A percentile compares a stretch with the other conserved stretches of the same genome.
Evolutionary conservation across 2,329 filamentous ascomycete species (phyloP).

Genomic region (Curvularia lunata): DNA sequence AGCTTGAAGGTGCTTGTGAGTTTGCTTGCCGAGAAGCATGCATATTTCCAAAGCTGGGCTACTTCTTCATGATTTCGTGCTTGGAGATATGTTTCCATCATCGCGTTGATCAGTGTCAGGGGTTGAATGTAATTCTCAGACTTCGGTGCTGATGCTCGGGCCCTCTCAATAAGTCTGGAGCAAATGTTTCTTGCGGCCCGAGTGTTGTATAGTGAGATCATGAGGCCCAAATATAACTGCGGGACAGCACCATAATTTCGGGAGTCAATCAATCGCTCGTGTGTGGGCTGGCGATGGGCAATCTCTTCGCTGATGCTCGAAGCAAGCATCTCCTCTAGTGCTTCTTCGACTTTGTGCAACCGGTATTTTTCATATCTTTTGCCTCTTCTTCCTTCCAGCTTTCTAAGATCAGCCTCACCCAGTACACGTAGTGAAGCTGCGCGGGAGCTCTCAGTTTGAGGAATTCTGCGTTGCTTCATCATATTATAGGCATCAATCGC

Average conservation of each 20-base stretch:
- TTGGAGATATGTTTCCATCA: slow-evolving; percentile 71
- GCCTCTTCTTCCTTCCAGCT: slow-evolving; percentile 21
- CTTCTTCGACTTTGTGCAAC: slow-evolving; percentile 35
- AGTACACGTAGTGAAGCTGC: slow-evolving; percentile 45
- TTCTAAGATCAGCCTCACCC: slow-evolving; percentile 30
- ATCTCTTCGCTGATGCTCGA: slow-evolving; percentile 38
- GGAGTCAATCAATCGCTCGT: slow-evolving; percentile 28
- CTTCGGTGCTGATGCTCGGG: slow-evolving; percentile 24
- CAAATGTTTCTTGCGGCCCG: slow-evolving; percentile 54
- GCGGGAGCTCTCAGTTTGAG: slow-evolving; percentile 53
- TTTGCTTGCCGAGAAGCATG: slow-evolving; percentile 60
- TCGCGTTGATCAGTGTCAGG: slow-evolving; percentile 54
- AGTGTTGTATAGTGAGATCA: slow-evolving; percentile 63
- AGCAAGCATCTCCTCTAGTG: slow-evolving; percentile 36
- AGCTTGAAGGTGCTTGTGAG: slow-evolving; percentile 43
- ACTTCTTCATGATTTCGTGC: slow-evolving; percentile 66
- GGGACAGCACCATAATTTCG: slow-evolving; percentile 53
- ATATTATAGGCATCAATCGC: slow-evolving; percentile 57
- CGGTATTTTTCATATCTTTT: slow-evolving; percentile 24
- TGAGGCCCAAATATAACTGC: slow-evolving; percentile 60
- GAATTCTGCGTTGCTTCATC: slow-evolving; percentile 52
- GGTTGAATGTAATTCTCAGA: slow-evolving; percentile 28
- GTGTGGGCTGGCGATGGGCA: slow-evolving; percentile 36
- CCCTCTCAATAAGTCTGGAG: slow-evolving; percentile 37
- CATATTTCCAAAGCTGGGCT: slow-evolving; percentile 69